Conservation (phyloP, 2,329 filamentous ascomycete species). For the Blastomyces emzantsi region DNA sequence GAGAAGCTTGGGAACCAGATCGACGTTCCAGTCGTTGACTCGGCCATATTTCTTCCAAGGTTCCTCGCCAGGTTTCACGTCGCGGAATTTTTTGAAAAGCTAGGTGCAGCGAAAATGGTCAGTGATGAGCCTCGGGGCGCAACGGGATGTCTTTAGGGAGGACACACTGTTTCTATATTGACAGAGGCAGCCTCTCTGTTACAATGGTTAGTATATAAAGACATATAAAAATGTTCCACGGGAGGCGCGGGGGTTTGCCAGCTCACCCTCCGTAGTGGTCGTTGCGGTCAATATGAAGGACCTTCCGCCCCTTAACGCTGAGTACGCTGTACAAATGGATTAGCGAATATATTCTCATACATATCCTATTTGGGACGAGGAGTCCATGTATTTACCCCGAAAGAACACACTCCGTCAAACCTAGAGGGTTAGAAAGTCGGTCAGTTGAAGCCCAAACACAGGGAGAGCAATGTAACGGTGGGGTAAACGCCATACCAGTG, state of each 20-base stretch:
- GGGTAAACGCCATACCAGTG: constrained; percentile 61
- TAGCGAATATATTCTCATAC: constrained; percentile 10
- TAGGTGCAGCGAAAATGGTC: constrained; percentile 33
- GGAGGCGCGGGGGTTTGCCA: constrained; percentile 12
- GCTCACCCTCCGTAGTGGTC: constrained; percentile 95
- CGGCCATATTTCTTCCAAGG: constrained; percentile 98
- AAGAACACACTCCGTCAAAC: constrained; percentile 97
- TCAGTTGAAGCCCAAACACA: constrained; percentile 16
- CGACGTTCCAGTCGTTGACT: constrained; percentile 98
- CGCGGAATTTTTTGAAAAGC: constrained; percentile 97
- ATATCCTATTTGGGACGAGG: constrained; percentile 1
- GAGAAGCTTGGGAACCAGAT: constrained; percentile 94
- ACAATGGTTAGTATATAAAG: constrained; percentile 14
- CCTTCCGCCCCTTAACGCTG: constrained; percentile 98
- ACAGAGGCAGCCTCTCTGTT: constrained; percentile 84
- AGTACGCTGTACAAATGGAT: constrained; percentile 56
- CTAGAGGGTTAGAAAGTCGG: constrained; percentile 42
- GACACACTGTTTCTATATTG: constrained; percentile 81
- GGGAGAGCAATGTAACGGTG: constrained; percentile 18
- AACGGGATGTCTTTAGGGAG: not conserved
- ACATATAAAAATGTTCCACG: constrained; percentile 16
- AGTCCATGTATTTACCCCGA: constrained; percentile 60
- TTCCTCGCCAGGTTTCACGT: constrained; percentile 67
- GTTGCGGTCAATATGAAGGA: constrained; percentile 97
- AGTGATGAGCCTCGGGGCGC: constrained; percentile 14